Conservation (phyloP, 352 stramenopile species). For the Phytophthora sansomeana region DNA sequence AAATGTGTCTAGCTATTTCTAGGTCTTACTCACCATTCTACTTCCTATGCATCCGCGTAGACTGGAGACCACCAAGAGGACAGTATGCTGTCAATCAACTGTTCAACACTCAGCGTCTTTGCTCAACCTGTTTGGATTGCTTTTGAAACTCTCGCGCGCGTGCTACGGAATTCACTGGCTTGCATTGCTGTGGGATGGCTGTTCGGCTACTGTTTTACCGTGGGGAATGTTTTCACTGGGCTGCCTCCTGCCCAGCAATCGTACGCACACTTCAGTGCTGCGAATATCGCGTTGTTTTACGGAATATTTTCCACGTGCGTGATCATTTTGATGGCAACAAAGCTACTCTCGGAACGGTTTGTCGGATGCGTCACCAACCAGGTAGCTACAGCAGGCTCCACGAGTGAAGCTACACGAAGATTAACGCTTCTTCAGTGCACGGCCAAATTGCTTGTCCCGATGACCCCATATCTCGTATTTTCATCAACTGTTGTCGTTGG, state of each 20-base stretch:
- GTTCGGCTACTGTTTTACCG: constrained; percentile 19
- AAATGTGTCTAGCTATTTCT: neutral
- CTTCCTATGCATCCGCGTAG: neutral
- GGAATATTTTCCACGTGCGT: constrained; percentile 13
- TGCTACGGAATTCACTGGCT: constrained; percentile 19
- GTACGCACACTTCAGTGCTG: constrained; percentile 11
- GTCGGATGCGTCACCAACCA: neutral
- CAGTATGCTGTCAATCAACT: neutral
- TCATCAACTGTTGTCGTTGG: constrained; percentile 14
- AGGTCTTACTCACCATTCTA: neutral
- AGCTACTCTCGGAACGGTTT: constrained; percentile 13
- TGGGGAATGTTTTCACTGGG: constrained; percentile 11
- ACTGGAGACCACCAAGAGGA: neutral
- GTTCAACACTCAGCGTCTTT: neutral
- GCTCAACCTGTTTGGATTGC: neutral
- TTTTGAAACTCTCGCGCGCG: constrained; percentile 1
- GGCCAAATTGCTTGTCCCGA: constrained; percentile 6
- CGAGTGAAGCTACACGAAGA: neutral
- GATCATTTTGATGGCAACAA: constrained; percentile 11
- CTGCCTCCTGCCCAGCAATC: constrained; percentile 7
- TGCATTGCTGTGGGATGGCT: constrained; percentile 14
- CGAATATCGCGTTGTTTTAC: constrained; percentile 16
- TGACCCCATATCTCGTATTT: constrained; percentile 5
- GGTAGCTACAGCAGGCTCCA: neutral
- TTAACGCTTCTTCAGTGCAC: constrained; percentile 16